A percentile compares a stretch with the other conserved stretches of the same genome.
These are phyloP conservation scores for Cutaneotrichosporon spelunceum DNA, from an alignment of 1,284 basidiomycete species.

Conservation along the genomic window DNA sequence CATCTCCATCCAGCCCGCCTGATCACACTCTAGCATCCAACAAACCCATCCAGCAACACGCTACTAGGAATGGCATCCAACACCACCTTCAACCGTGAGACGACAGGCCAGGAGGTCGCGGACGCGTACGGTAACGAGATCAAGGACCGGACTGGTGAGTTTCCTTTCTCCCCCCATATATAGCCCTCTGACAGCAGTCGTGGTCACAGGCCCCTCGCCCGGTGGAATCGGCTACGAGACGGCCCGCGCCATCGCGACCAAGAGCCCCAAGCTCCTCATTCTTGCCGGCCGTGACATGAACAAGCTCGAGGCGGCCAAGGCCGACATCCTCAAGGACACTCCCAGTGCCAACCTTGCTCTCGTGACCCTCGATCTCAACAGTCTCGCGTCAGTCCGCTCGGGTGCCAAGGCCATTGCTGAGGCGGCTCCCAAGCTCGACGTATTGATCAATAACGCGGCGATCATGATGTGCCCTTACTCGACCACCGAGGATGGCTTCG, in stretches of 20 bases:
- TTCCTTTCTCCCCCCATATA: too few relatives aligned
- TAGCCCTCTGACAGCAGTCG: slow-evolving; percentile 12
- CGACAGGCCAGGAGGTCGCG: slow-evolving; percentile 19
- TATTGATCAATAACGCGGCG: slow-evolving; percentile 38
- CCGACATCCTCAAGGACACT: slow-evolving; percentile 14
- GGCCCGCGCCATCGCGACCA: slow-evolving; percentile 23
- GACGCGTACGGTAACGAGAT: slow-evolving; percentile 11
- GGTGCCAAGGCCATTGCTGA: slow-evolving; percentile 17
- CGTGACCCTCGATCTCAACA: slow-evolving; percentile 22
- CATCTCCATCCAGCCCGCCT: too few relatives aligned
- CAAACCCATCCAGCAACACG: neutral
- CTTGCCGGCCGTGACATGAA: slow-evolving; percentile 22
- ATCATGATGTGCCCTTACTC: slow-evolving; percentile 28
- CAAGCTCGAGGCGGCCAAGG: slow-evolving; percentile 17
- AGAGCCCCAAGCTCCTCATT: slow-evolving; percentile 23
- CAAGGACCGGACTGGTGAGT: slow-evolving; percentile 17
- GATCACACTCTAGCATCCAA: neutral
- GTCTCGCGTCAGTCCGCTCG: slow-evolving; percentile 12
- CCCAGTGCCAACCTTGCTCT: slow-evolving; percentile 10
- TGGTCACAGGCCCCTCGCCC: slow-evolving; percentile 25
- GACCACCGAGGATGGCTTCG: slow-evolving; percentile 32
- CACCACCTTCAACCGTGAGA: slow-evolving; percentile 11
- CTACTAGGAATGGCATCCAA: neutral
- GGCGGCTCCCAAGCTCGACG: slow-evolving; percentile 17
- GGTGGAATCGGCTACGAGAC: slow-evolving; percentile 27